phyloP scores from a whole-genome alignment of 371 early-diverging fungal genomes.

The Fennellomyces sp. region DNA sequence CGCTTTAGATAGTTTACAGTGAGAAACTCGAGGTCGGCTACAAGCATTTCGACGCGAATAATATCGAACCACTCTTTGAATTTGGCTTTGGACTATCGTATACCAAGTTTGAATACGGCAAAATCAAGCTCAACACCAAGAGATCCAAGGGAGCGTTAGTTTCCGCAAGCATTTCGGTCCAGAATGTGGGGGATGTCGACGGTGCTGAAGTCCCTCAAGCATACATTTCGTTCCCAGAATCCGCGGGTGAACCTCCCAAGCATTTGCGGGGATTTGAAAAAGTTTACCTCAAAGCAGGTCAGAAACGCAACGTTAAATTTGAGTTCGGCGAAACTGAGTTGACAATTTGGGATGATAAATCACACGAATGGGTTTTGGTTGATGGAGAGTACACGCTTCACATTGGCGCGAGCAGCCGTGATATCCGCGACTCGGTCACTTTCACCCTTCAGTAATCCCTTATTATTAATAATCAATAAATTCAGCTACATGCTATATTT shows the following conservation, averaged over 20 bases:
- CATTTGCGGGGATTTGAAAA: constrained; percentile 47
- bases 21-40: constrained; percentile 59
- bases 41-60: constrained; percentile 42
- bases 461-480: too few relatives aligned
- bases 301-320: constrained; percentile 28
- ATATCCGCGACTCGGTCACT: constrained; percentile 26
- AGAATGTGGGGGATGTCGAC: constrained; percentile 42
- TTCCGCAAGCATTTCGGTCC: constrained; percentile 28
- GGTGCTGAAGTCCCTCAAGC: constrained; percentile 58
- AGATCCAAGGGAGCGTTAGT: background rate
- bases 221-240: constrained; percentile 44
- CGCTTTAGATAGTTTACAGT: constrained; percentile 41
- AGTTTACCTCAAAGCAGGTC: constrained; percentile 27
- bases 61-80: constrained; percentile 47
- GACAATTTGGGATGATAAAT: constrained; percentile 33
- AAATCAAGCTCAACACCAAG: constrained; percentile 7
- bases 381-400: constrained; percentile 34
- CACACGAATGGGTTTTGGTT: constrained; percentile 30
- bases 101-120: constrained; percentile 49
- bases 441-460: constrained; percentile 4
- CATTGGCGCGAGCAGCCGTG: constrained; percentile 49
- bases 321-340: constrained; percentile 24
- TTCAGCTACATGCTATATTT: too few relatives aligned
- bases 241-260: constrained; percentile 42
- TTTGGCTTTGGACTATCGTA: constrained; percentile 64